Evolutionary conservation across 192 early-diverging fungal species (phyloP).

Genomic region (Coemansia sp.): DNA sequence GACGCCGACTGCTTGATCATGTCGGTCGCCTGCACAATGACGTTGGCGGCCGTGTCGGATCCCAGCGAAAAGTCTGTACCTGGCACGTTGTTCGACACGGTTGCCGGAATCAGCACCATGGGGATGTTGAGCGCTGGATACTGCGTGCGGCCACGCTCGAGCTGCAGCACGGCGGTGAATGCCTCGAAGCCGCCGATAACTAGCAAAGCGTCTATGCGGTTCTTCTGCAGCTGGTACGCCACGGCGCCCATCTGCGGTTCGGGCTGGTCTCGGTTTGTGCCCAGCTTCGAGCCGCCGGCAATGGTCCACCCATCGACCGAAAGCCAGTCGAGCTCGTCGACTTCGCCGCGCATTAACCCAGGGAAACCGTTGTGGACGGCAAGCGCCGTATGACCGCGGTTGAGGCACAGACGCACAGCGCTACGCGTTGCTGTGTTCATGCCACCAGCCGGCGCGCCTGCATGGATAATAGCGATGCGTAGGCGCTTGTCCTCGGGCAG

Average conservation of each 20-base stretch:
- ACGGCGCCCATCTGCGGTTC: slow-evolving; percentile 80
- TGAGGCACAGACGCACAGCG: slow-evolving; percentile 77
- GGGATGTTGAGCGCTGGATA: slow-evolving; percentile 96
- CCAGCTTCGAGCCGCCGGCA: slow-evolving; percentile 87
- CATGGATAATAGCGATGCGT: slow-evolving; percentile 88
- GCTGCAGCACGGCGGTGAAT: slow-evolving; percentile 70
- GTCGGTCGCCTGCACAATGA: slow-evolving; percentile 87
- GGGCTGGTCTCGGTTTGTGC: slow-evolving; percentile 92
- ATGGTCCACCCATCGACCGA: slow-evolving; percentile 89
- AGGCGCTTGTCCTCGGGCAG: slow-evolving; percentile 56
- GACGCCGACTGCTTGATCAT: slow-evolving; percentile 90
- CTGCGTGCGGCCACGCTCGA: slow-evolving; percentile 66
- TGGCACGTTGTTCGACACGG: slow-evolving; percentile 96
- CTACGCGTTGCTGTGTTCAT: slow-evolving; percentile 96
- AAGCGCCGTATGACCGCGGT: slow-evolving; percentile 84
- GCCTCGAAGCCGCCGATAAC: slow-evolving; percentile 98
- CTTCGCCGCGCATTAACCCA: slow-evolving; percentile 80
- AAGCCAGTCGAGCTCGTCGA: slow-evolving; percentile 78
- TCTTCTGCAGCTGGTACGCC: slow-evolving; percentile 89
- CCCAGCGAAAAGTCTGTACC: slow-evolving; percentile 95
- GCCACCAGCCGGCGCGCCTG: slow-evolving; percentile 94
- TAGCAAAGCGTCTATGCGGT: slow-evolving; percentile 85
- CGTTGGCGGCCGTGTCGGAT: slow-evolving; percentile 92
- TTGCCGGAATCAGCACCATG: slow-evolving; percentile 89
- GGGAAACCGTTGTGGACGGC: slow-evolving; percentile 91